phyloP scores from a whole-genome alignment of 345 rosid genomes.

The Eucalyptus shirleyi region DNA sequence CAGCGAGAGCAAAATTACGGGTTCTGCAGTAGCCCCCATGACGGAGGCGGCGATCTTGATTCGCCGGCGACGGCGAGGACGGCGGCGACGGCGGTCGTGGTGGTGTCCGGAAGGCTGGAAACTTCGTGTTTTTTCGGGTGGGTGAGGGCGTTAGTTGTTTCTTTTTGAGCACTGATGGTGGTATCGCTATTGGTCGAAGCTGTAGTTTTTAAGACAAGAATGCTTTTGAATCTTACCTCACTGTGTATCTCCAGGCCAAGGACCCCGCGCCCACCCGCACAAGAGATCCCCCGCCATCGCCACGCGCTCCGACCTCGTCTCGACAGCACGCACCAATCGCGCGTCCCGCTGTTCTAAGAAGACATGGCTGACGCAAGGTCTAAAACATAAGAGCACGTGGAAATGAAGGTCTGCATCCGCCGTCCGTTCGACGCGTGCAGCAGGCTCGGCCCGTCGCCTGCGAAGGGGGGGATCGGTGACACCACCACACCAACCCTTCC shows the following conservation, averaged over 20 bases:
- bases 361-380: background rate
- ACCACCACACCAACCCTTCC: background rate
- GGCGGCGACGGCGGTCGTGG: conserved; percentile 1
- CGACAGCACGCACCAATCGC: background rate
- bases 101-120: background rate
- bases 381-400: background rate
- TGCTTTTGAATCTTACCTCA: background rate
- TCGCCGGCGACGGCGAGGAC: conserved; percentile 11
- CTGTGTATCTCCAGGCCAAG: background rate
- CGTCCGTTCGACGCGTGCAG: background rate
- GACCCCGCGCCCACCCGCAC: background rate
- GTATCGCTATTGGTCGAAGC: background rate
- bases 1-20: background rate
- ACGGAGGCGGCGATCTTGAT: background rate
- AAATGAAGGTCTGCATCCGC: background rate
- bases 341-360: background rate
- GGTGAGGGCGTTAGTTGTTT: background rate
- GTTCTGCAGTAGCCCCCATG: background rate
- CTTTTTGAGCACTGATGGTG: background rate
- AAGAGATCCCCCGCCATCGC: background rate
- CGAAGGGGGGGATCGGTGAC: too few species aligned
- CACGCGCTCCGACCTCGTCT: background rate
- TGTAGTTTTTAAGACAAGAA: background rate
- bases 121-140: background rate
- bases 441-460: background rate